These are phyloP conservation scores for Pseudocercospora crystallina DNA, from an alignment of 2,329 filamentous ascomycete genomes.

Conservation along the genomic window DNA sequence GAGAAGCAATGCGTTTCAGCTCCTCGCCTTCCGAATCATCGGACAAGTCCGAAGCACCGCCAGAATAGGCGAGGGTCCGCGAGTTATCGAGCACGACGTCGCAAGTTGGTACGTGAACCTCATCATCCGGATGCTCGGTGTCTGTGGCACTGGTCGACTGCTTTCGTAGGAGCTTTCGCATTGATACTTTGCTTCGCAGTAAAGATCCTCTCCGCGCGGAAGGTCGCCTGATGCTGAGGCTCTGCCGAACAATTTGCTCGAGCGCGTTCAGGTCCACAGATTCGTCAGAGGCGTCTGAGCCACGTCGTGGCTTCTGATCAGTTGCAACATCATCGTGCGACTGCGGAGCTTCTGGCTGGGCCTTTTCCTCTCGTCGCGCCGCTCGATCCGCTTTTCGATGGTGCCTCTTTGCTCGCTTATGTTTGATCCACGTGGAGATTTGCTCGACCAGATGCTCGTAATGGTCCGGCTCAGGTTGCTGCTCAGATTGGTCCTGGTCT, in stretches of 20 bases:
- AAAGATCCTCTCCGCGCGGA: conserved; percentile 18
- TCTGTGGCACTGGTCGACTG: conserved; percentile 64
- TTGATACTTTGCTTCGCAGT: conserved; percentile 26
- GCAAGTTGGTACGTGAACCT: conserved; percentile 78
- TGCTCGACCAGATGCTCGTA: conserved; percentile 52
- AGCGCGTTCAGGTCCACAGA: conserved; percentile 69
- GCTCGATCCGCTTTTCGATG: conserved; percentile 38
- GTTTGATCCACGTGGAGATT: conserved; percentile 78
- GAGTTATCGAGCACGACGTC: conserved; percentile 86
- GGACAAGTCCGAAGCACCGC: conserved; percentile 49
- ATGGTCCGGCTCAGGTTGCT: conserved; percentile 16
- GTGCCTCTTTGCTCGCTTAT: conserved; percentile 69
- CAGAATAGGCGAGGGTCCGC: conserved; percentile 76
- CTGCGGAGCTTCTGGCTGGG: conserved; percentile 1
- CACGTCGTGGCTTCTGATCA: conserved; percentile 11
- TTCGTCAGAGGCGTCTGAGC: conserved; percentile 23
- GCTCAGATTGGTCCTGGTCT: conserved; percentile 12
- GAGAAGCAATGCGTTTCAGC: conserved; percentile 27
- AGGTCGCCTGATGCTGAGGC: conserved; percentile 35
- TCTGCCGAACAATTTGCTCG: conserved; percentile 74
- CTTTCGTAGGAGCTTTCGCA: conserved; percentile 36
- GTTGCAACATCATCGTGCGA: neutral
- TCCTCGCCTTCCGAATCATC: conserved; percentile 48
- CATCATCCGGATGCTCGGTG: conserved; percentile 80
- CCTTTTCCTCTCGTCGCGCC: conserved; percentile 9